Base-by-base conservation (phyloP, 352 stramenopile genomes). In the Thraustochytrium striatum region DNA sequence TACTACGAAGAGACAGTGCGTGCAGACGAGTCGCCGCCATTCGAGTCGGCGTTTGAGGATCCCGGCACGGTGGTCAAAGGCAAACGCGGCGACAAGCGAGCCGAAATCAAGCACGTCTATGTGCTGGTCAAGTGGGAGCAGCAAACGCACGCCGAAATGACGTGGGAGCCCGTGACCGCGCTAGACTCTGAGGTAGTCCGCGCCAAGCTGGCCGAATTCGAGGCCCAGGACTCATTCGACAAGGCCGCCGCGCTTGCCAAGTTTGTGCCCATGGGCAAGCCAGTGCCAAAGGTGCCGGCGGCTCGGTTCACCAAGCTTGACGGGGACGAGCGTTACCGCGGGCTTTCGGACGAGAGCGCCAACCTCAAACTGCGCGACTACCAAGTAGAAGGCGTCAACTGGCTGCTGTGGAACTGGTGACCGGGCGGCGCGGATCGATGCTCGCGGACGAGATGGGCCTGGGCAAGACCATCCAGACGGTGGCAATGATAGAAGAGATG, bases 381-480 rank as follows among this genome's bases (percentile, higher is more conserved):
- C 87, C 97, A 99, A 87, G 87, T 99, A 57, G 95, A 96, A 25
- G 97, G 97, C 44, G 92, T 99, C 1, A 99, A 99, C 81, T 99
- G 97, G 97, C 92, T 99, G 84, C 87, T 98, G 47, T 97, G 95
- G 78, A 99, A 97, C 84, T 99, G 93, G 88, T 98, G 83, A 95
- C 98, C 80, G 86, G 88, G 36, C 92, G 96, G 19, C 47, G 28
- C 3, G 95, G 94, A 72, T 98, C 92, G 79, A 98, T 99, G 85
- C 88, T 99, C 8, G 97, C 97, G 7, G 97, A 99, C 84, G 97
- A 99, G 85, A 99, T 99, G 95, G 96, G 69, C 28, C 52, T 90
- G 28, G 85, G 85, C 30, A 88, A 88, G 80, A 88, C 85, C 0
- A 58, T 84, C 44, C 97, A 99, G 82, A 94, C 92, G 0, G 91